Base-by-base conservation (phyloP, 495 filamentous ascomycete genomes). In the Terfezia claveryi region DNA sequence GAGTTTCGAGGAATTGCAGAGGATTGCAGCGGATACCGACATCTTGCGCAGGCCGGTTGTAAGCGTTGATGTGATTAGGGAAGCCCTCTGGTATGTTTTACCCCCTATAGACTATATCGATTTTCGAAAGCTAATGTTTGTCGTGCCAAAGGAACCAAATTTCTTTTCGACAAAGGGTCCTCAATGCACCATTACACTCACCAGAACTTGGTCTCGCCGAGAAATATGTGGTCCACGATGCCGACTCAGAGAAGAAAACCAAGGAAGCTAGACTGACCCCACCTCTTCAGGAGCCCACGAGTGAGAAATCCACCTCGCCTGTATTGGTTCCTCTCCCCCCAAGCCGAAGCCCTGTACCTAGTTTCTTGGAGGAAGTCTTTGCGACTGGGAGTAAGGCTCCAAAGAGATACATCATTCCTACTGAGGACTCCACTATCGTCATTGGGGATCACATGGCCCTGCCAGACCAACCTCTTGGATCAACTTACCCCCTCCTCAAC, bases 1-100 rank as follows among this genome's bases (percentile, higher is more conserved):
- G 56, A 69, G 71, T 38, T 79, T 78, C 57, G 76, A 78, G 57
- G 74, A 78, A 56, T 58, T 79, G 17, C 72, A 78, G 57, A 72
- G 71, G 61, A 76, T 79, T 55, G 68, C 68, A 1, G 58, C 61
- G 20, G 68, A 74, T 32, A 66, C 68, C 32, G 76, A 79, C 61
- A 60, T 73, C n/a, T 67, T 79, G 23, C 75, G 75, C 11, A 58
- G 75, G 20, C 72, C 72, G 10, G 68, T 76, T 50, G 69, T 78
- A 59, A 71, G 72, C 5, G 73, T 76, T 51, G 68, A 68, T 49
- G 74, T 74, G 23, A 74, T 77, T 36, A 69, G 65, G 27, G 72
- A 75, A 60, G 76, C 77, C 10, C 60, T 78, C 2, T 79, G 76
- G 76, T 51, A 23, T 20, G 50, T 51, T 27, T 27, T 23, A 32